phyloP scores from a whole-genome alignment of 139 green algal genomes.

The Bryopsis sp. region DNA sequence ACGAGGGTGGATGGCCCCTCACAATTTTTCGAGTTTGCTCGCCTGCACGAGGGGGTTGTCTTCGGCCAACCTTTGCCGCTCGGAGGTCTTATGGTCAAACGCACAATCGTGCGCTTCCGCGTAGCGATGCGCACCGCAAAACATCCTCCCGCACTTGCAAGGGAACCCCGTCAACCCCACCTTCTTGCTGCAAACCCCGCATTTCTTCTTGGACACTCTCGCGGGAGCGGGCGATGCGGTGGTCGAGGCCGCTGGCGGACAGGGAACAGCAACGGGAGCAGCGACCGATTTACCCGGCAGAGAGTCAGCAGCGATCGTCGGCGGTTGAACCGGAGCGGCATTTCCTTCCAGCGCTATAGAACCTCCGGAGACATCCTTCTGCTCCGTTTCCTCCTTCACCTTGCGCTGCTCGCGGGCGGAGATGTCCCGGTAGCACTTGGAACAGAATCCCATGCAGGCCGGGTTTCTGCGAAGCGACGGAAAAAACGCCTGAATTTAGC shows the following conservation, averaged over 20 bases:
- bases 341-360: background rate
- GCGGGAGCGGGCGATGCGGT: background rate
- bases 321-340: no score
- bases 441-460: constrained; percentile 35
- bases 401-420: background rate
- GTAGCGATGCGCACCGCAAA: constrained; percentile 71
- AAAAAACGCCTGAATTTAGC: background rate
- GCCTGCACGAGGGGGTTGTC: constrained; percentile 56
- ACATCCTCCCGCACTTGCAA: constrained; percentile 70
- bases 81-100: constrained; percentile 77
- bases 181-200: constrained; percentile 51
- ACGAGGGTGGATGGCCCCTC: no score
- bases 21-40: constrained; percentile 40
- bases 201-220: constrained; percentile 19
- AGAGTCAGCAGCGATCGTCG: no score
- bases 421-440: constrained; percentile 54
- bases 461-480: constrained; percentile 24
- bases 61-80: constrained; percentile 41
- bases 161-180: constrained; percentile 85
- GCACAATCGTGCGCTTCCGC: constrained; percentile 73
- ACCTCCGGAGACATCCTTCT: no score
- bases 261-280: background rate
- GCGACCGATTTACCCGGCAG: no score
- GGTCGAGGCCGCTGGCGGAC: background rate
- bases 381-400: background rate